A percentile compares a stretch with the other conserved stretches of the same genome.
These are phyloP conservation scores for Colletotrichum graminicola DNA, from an alignment of 2,329 filamentous ascomycete genomes.

Conservation along the genomic window DNA sequence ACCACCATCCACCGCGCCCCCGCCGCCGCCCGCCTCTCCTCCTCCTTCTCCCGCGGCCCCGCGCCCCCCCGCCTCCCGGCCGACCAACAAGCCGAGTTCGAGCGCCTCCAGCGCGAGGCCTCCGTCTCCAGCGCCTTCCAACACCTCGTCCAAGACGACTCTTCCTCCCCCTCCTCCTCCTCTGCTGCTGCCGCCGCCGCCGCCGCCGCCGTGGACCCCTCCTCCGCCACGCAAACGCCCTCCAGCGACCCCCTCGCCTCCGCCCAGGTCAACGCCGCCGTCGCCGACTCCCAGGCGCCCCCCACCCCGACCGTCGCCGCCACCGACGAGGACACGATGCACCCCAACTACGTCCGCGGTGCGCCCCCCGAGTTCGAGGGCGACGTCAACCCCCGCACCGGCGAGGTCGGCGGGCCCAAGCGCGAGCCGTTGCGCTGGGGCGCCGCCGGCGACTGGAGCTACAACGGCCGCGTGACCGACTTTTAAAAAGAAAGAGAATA, in stretches of 20 bases:
- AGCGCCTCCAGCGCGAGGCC: constrained; percentile 80
- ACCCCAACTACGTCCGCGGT: constrained; percentile 78
- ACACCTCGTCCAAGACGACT: constrained; percentile 45
- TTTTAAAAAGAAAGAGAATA: constrained; percentile 63
- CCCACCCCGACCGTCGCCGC: constrained; percentile 44
- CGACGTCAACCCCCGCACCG: constrained; percentile 91
- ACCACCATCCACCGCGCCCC: constrained; percentile 27
- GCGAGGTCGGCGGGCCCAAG: constrained; percentile 96
- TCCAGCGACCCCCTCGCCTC: constrained; percentile 37
- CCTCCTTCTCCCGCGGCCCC: constrained; percentile 66
- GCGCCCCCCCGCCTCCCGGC: constrained; percentile 88
- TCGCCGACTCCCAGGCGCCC: constrained; percentile 26
- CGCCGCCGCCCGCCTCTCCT: constrained; percentile 32
- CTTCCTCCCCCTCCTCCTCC: constrained; percentile 44
- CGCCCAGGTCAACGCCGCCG: constrained; percentile 35
- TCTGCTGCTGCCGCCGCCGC: constrained; percentile 22
- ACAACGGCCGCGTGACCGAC: constrained; percentile 94
- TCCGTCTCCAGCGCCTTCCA: constrained; percentile 58
- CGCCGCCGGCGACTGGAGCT: constrained; percentile 83
- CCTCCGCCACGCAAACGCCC: constrained; percentile 42
- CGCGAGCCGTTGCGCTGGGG: constrained; percentile 96
- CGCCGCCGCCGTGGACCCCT: constrained; percentile 15
- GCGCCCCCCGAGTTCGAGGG: constrained; percentile 93
- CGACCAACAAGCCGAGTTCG: constrained; percentile 90
- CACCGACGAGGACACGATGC: constrained; percentile 62